Evolutionary conservation across 1,139 yeast genomes (phyloP), one percentile per base, ranked within the genome.

Genomic region (Petasospora rhodanensis): DNA sequence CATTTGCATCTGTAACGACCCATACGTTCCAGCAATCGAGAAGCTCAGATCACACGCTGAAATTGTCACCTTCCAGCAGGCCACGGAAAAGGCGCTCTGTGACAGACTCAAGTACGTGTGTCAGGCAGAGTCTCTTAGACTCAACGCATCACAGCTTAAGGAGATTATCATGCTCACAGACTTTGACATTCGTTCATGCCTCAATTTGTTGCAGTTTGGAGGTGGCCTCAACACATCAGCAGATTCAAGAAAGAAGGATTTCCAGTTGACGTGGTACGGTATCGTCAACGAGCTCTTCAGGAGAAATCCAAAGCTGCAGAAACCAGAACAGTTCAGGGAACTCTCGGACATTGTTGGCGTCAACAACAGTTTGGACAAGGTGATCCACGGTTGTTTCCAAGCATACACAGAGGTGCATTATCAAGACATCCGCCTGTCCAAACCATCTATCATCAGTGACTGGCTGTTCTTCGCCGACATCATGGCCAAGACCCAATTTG

Each of bases 1-100:
- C 14, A 84, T 91, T 34, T 91, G 95, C 31, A 76, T 91, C 37
- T 94, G 97, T 54, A 91, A 91, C 55, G 95, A 91, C 52, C 70
- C 81, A 1, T 89, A 82, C 53, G 72, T 84, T 1, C 70, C 75
- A 5, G 71, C 84, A 5, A 64, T 91, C 60, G 93, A 87, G 34
- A 77, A 75, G 41, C 61, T 91, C 40, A 72, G 93, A 42, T 80
- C 80, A 1, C 61, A 71, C 36, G 75, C 91, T 42, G 96, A 89
- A 48, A 64, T 83, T 6, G 68, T 91, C 3, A 58, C 73, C 11
- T 81, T 87, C 51, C 70, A 66, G 42, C 76, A 75, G 38, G 80
- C 94, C 0, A 56, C 74, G 3, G 68, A 71, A 18, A 64, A 65
- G 24, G 62, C 70, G 12, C 55, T 76, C 12, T 65, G 67, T 26